Evolutionary conservation across 2,329 filamentous ascomycete genomes (phyloP).

Genomic region (Coniochaeta sp.): DNA sequence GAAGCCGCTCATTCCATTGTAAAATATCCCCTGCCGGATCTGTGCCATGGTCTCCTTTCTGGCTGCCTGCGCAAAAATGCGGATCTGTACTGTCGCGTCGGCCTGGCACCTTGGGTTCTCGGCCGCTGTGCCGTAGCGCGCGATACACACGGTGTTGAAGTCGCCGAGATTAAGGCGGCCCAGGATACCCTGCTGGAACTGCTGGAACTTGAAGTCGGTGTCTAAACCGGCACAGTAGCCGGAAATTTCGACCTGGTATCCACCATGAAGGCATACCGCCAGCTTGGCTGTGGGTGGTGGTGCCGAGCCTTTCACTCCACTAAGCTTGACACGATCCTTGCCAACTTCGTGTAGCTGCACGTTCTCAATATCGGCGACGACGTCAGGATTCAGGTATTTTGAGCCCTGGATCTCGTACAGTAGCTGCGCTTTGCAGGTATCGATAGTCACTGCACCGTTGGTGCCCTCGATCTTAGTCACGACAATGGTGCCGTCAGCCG

Average conservation of each 20-base stretch:
- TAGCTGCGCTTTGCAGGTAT: constrained; percentile 20
- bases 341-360: constrained; percentile 35
- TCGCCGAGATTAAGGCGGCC: constrained; percentile 12
- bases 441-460: constrained; percentile 25
- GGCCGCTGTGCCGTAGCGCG: constrained; percentile 17
- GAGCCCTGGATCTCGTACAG: constrained; percentile 28
- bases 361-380: constrained; percentile 21
- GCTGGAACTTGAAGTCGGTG: constrained; percentile 17
- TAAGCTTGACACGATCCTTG: constrained; percentile 22
- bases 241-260: constrained; percentile 27
- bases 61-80: constrained; percentile 29
- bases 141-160: constrained; percentile 20
- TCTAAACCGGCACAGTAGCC: constrained; percentile 15
- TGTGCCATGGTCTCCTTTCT: constrained; percentile 11
- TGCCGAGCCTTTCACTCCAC: constrained; percentile 27
- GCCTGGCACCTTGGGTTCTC: constrained; percentile 21
- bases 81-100: constrained; percentile 30
- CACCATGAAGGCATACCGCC: constrained; percentile 26
- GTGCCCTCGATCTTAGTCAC: constrained; percentile 32
- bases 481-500: constrained; percentile 28
- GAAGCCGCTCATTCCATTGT: constrained; percentile 24
- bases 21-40: constrained; percentile 14
- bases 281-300: constrained; percentile 31
- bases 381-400: constrained; percentile 25
- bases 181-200: constrained; percentile 18